These are phyloP conservation scores for Solanum pimpinellifolium DNA, from an alignment of 257 asterid genomes.

Conservation along the genomic window DNA sequence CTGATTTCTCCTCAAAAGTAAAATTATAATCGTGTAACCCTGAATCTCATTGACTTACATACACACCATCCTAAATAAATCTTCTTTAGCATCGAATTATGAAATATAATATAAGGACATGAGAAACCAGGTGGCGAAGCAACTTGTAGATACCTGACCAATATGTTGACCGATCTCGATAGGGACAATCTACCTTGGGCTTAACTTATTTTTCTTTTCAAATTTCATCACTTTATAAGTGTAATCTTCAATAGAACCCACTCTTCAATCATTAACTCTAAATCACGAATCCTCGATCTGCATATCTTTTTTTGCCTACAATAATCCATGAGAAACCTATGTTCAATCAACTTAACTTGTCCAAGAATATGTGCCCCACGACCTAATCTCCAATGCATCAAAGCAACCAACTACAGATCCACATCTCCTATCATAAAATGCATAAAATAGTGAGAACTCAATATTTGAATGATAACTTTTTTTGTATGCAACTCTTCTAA, in stretches of 20 bases:
- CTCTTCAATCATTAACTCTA: neutral
- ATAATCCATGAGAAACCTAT: neutral
- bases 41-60: neutral
- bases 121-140: neutral
- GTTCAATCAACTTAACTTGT: neutral
- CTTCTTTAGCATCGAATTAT: too few relatives aligned
- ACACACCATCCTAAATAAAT: neutral
- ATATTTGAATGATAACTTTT: neutral
- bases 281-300: neutral
- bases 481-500: neutral
- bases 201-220: too few relatives aligned
- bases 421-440: neutral
- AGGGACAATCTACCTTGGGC: neutral
- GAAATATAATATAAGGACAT: neutral
- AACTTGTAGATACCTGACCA: neutral
- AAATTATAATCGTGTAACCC: neutral
- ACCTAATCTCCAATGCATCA: neutral
- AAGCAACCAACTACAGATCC: too few relatives aligned
- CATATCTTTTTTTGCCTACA: neutral
- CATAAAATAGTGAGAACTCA: neutral
- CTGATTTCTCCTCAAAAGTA: neutral
- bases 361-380: neutral
- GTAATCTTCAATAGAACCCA: neutral
- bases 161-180: neutral
- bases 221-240: neutral